Conservation (phyloP, 768 basidiomycete species). For the Suillus spraguei region DNA sequence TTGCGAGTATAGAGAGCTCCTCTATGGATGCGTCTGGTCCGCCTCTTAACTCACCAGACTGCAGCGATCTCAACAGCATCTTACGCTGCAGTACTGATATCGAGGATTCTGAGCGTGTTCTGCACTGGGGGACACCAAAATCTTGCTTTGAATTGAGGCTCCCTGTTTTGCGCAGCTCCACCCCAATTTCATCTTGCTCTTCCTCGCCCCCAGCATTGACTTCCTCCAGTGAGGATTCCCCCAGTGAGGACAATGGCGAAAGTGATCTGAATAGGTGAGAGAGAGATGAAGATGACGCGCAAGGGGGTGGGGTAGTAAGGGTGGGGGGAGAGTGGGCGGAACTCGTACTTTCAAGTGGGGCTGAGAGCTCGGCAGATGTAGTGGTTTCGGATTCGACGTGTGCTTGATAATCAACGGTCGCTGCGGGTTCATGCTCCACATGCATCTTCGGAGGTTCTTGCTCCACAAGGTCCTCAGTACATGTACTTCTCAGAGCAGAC, state of each 20-base stretch:
- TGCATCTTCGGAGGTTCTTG: neutral
- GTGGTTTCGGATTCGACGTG: neutral
- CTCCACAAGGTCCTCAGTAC: neutral
- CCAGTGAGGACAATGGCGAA: neutral
- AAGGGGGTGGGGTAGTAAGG: neutral
- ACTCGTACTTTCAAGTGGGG: neutral
- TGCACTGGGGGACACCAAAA: neutral
- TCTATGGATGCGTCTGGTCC: neutral
- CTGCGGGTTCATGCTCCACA: neutral
- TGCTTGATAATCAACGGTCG: neutral
- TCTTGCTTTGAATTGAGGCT: neutral
- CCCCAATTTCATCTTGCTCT: neutral
- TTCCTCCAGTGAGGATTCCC: neutral
- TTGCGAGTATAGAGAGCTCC: neutral
- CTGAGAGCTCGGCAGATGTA: neutral
- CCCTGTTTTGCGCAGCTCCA: neutral
- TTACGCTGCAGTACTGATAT: neutral
- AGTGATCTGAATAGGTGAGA: neutral
- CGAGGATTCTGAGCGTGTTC: neutral
- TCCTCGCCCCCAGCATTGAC: neutral
- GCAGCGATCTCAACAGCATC: neutral
- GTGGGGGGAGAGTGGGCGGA: neutral
- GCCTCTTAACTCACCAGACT: neutral
- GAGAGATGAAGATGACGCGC: neutral
- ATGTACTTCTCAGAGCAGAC: conserved; percentile 4